Evolutionary conservation across 2,329 filamentous ascomycete genomes (phyloP).

Genomic region (Claviceps sp.): DNA sequence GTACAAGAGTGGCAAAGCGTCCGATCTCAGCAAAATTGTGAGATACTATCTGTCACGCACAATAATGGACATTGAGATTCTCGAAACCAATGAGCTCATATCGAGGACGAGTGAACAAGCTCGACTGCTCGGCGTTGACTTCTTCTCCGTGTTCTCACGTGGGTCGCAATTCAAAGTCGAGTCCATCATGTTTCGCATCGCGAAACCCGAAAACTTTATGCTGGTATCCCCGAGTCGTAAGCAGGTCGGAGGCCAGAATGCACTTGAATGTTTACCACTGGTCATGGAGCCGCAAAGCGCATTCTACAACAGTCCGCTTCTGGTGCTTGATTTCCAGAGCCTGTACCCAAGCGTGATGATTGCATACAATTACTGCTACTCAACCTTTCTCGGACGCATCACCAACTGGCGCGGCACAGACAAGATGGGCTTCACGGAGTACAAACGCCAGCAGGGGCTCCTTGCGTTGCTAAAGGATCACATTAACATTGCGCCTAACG

Average conservation of each 20-base stretch:
- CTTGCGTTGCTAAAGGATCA: constrained; percentile 68
- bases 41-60: constrained; percentile 66
- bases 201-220: constrained; percentile 90
- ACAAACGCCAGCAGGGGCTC: constrained; percentile 61
- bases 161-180: constrained; percentile 98
- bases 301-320: constrained; percentile 78
- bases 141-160: constrained; percentile 88
- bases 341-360: constrained; percentile 98
- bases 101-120: constrained; percentile 88
- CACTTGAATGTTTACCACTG: constrained; percentile 81
- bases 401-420: constrained; percentile 78
- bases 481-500: constrained; percentile 88
- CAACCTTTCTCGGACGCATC: constrained; percentile 81
- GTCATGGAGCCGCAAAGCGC: constrained; percentile 96
- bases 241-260: constrained; percentile 89
- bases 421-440: constrained; percentile 91
- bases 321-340: constrained; percentile 93
- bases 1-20: constrained; percentile 57
- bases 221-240: constrained; percentile 80
- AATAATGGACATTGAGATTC: constrained; percentile 74
- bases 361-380: constrained; percentile 98
- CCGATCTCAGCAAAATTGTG: constrained; percentile 61
- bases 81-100: constrained; percentile 82
- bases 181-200: constrained; percentile 96
- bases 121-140: constrained; percentile 82